Percentiles rank a stretch among this genome's conserved stretches.
phyloP scores from a whole-genome alignment of 139 green algal genomes.

The Pleodorina starrii region DNA sequence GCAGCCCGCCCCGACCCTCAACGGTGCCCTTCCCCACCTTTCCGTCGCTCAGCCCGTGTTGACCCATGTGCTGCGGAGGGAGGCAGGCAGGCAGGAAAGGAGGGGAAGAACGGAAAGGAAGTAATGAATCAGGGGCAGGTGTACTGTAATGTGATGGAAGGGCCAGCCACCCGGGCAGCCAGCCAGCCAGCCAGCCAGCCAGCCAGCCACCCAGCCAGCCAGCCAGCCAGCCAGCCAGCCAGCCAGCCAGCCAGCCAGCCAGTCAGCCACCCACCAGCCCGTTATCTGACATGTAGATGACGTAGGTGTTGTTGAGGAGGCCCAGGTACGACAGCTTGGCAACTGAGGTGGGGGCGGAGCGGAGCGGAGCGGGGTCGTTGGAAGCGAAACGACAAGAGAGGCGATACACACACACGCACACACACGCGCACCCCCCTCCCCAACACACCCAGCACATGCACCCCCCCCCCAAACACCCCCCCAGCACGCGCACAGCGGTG shows the following conservation, averaged over 20 bases:
- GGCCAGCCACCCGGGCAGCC: too few species aligned
- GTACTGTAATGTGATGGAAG: too few species aligned
- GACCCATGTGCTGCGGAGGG: constrained; percentile 37
- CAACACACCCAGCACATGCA: too few species aligned
- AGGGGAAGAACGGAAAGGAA: background rate
- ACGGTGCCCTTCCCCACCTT: background rate
- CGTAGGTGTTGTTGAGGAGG: constrained; percentile 66
- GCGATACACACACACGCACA: too few species aligned
- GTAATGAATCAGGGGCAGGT: too few species aligned
- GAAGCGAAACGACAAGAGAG: too few species aligned
- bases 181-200: background rate
- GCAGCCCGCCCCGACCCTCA: background rate
- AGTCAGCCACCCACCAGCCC: constrained; percentile 15
- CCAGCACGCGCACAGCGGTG: too few species aligned
- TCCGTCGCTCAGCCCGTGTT: constrained; percentile 9
- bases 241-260: background rate
- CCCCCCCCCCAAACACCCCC: too few species aligned
- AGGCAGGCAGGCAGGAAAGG: background rate
- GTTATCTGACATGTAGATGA: constrained; percentile 65
- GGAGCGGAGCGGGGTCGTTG: too few species aligned
- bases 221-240: background rate
- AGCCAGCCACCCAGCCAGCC: background rate
- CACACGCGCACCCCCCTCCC: too few species aligned
- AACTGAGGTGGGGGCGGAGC: constrained; percentile 6
- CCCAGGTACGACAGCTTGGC: constrained; percentile 22